These are phyloP conservation scores for Eutrema yunnanense DNA, from an alignment of 345 rosid species.

Conservation along the genomic window DNA sequence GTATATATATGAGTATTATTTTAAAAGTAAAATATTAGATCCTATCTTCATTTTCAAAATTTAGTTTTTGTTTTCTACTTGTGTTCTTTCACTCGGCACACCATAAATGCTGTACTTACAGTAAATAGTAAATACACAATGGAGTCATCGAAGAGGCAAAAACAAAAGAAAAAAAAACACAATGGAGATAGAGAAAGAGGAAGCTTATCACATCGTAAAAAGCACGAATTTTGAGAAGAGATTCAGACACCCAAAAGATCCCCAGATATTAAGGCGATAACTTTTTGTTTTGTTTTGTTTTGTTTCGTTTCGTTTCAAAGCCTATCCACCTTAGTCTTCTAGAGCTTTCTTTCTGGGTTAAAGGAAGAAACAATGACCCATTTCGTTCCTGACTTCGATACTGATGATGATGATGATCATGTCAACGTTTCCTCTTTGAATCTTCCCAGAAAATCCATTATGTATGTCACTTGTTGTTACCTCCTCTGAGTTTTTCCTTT, in stretches of 20 bases:
- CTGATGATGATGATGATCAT: conserved; percentile 48
- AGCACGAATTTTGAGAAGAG: conserved; percentile 2
- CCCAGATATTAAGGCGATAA: not conserved
- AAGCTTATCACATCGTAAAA: conserved; percentile 9
- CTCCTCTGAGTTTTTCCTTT: not conserved
- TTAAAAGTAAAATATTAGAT: too few species aligned
- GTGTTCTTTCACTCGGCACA: too few species aligned
- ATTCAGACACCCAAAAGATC: not conserved
- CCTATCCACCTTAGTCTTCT: conserved; percentile 4
- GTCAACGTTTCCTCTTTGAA: conserved; percentile 31
- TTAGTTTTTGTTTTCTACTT: too few species aligned
- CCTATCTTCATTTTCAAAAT: too few species aligned
- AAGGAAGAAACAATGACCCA: conserved; percentile 40
- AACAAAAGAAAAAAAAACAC: not conserved
- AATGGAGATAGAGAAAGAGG: not conserved
- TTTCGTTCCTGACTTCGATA: conserved; percentile 66
- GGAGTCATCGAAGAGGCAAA: conserved; percentile 1
- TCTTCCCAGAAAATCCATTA: conserved; percentile 39
- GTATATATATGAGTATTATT: too few species aligned
- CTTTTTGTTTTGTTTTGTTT: not conserved
- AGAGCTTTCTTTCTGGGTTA: conserved; percentile 7
- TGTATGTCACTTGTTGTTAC: conserved; percentile 1
- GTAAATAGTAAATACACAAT: not conserved
- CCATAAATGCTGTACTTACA: too few species aligned
- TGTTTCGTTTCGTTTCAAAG: not conserved